phyloP scores from a whole-genome alignment of 148 eudicot species.

The Rhododendron mucronatum region DNA sequence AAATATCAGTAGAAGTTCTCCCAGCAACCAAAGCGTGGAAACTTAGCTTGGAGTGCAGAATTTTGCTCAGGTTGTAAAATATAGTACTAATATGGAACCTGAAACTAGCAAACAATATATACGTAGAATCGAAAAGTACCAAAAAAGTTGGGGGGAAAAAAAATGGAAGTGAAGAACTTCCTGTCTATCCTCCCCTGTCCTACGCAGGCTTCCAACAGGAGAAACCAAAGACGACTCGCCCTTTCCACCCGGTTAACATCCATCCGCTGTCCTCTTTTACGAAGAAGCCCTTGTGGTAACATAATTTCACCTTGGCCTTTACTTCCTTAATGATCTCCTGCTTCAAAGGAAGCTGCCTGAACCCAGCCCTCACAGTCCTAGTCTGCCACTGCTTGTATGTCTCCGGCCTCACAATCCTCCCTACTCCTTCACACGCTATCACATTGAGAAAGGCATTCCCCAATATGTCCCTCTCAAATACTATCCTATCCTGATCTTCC shows the following conservation, averaged over 20 bases:
- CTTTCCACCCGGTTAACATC: constrained; percentile 72
- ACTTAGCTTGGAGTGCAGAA: not conserved
- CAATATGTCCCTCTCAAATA: constrained; percentile 35
- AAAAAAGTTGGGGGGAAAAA: not conserved
- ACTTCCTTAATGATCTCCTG: constrained; percentile 26
- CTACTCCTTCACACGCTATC: constrained; percentile 51
- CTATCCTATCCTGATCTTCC: constrained; percentile 32
- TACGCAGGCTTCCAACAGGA: constrained; percentile 43
- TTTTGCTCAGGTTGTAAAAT: not conserved
- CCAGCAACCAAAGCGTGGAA: not conserved
- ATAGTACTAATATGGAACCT: not conserved
- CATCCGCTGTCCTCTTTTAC: constrained; percentile 47
- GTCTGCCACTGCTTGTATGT: constrained; percentile 62
- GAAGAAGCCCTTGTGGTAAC: constrained; percentile 47
- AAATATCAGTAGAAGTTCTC: not conserved
- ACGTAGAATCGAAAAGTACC: not conserved
- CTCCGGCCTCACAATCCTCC: constrained; percentile 53
- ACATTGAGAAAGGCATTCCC: constrained; percentile 44
- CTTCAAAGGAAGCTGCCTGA: constrained; percentile 35
- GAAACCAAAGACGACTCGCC: constrained; percentile 28
- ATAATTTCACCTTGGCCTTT: constrained; percentile 27
- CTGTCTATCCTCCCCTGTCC: not conserved
- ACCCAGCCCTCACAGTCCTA: constrained; percentile 40
- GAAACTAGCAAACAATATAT: not conserved
- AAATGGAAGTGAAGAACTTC: not conserved